Percentiles rank a stretch among this genome's conserved stretches.
phyloP scores from a whole-genome alignment of 331 rosid genomes.

The Erythrophleum ivorense region DNA sequence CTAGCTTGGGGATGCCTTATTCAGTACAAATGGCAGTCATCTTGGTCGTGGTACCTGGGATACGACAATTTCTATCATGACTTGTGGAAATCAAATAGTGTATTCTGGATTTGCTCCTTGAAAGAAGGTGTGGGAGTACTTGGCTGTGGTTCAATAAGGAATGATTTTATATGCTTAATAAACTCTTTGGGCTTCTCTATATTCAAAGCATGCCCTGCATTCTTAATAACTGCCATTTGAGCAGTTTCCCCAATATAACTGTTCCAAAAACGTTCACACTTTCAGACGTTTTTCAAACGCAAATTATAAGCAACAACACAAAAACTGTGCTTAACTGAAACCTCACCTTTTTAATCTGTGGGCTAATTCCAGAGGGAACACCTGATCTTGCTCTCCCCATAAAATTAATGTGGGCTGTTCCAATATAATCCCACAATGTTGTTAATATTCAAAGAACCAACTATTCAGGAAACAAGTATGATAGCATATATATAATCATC shows the following conservation, averaged over 20 bases:
- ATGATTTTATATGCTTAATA: slow-evolving; percentile 44
- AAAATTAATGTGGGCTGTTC: slow-evolving; percentile 63
- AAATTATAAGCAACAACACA: not conserved
- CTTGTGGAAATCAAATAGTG: not conserved
- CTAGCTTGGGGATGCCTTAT: not conserved
- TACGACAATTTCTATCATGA: not conserved
- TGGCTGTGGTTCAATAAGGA: slow-evolving; percentile 41
- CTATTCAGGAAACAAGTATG: not conserved
- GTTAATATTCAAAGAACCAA: not conserved
- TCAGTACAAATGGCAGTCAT: not conserved
- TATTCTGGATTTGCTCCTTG: slow-evolving; percentile 23
- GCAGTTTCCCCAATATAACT: slow-evolving; percentile 54
- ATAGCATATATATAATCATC: slow-evolving; percentile 9
- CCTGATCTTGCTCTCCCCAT: slow-evolving; percentile 85
- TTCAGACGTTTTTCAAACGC: not conserved
- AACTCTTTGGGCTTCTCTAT: slow-evolving; percentile 60
- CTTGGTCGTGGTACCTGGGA: not conserved
- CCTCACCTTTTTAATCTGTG: slow-evolving; percentile 65
- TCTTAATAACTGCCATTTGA: slow-evolving; percentile 46
- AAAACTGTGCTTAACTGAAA: not conserved
- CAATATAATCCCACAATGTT: slow-evolving; percentile 22
- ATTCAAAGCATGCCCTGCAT: slow-evolving; percentile 63
- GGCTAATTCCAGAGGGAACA: slow-evolving; percentile 80
- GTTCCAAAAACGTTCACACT: not conserved
- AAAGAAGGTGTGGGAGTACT: not conserved